Percentiles rank a stretch among this genome's conserved stretches.
Evolutionary conservation across 345 rosid genomes (phyloP).

Genomic region (Anacardium occidentale): DNA sequence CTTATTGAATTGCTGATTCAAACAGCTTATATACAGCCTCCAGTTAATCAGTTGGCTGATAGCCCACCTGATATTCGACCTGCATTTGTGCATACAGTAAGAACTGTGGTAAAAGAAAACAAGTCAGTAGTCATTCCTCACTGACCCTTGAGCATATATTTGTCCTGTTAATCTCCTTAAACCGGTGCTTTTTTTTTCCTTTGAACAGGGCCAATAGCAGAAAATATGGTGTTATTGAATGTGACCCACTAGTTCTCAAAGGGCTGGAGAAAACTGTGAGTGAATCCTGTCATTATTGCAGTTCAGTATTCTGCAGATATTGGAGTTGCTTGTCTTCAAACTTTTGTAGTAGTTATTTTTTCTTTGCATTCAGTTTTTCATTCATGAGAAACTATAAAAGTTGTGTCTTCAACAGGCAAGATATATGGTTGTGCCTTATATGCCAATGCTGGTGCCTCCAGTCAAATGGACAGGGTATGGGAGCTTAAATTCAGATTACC

Average conservation of each 20-base stretch:
- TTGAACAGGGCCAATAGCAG: slow-evolving; percentile 55
- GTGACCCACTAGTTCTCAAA: slow-evolving; percentile 78
- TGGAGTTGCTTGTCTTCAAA: slow-evolving; percentile 2
- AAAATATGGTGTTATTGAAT: slow-evolving; percentile 80
- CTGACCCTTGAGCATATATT: slow-evolving; percentile 9
- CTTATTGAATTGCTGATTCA: slow-evolving; percentile 74
- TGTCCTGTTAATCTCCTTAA: slow-evolving; percentile 17
- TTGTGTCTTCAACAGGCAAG: slow-evolving; percentile 65
- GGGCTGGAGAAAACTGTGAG: slow-evolving; percentile 91
- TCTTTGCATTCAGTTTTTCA: background rate
- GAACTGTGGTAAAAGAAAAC: slow-evolving; percentile 44
- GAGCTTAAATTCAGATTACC: slow-evolving; percentile 19
- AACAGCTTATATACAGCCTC: slow-evolving; percentile 85
- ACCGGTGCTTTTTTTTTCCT: slow-evolving; percentile 8
- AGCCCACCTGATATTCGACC: slow-evolving; percentile 84
- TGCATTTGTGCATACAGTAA: slow-evolving; percentile 78
- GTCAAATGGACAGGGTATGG: slow-evolving; percentile 90
- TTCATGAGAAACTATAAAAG: slow-evolving; percentile 1
- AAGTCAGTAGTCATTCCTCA: slow-evolving; percentile 45
- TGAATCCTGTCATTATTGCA: slow-evolving; percentile 21
- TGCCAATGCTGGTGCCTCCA: slow-evolving; percentile 99
- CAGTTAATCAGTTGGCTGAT: slow-evolving; percentile 58
- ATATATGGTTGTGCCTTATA: slow-evolving; percentile 93
- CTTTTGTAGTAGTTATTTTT: slow-evolving; percentile 7
- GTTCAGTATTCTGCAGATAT: slow-evolving; percentile 3